A percentile compares a stretch with the other conserved stretches of the same genome.
Conservation (phyloP, 2,329 filamentous ascomycete species). For the Penicillium sp. region DNA sequence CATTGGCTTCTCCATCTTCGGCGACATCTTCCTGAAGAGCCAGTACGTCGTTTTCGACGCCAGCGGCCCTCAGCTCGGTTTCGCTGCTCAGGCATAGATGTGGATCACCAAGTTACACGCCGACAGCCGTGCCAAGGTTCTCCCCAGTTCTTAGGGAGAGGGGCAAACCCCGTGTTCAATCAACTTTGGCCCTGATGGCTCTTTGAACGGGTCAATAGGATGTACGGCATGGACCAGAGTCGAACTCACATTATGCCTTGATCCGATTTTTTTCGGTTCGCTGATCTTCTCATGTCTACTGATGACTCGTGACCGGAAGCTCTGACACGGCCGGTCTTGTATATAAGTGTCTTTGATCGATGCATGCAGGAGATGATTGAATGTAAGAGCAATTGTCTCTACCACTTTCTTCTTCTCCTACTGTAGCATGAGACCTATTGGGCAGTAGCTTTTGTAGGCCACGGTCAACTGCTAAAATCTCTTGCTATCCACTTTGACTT, state of each 20-base stretch:
- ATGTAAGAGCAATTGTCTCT: conserved; percentile 7
- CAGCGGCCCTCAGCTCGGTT: conserved; percentile 43
- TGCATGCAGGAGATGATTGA: conserved; percentile 12
- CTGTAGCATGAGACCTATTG: too few species aligned
- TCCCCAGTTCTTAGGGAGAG: too few species aligned
- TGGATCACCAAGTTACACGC: too few species aligned
- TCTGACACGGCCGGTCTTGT: conserved; percentile 15
- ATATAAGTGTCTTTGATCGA: conserved; percentile 13
- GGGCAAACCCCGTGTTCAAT: too few species aligned
- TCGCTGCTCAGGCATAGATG: conserved; percentile 38
- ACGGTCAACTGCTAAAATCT: too few species aligned
- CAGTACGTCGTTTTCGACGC: conserved; percentile 68
- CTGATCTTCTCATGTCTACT: background rate
- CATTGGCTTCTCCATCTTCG: conserved; percentile 63
- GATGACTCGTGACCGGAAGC: conserved; percentile 4
- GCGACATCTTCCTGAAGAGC: conserved; percentile 73
- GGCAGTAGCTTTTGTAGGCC: too few species aligned
- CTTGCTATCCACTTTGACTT: background rate
- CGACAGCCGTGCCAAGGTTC: too few species aligned
- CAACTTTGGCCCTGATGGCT: too few species aligned
- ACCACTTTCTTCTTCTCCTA: background rate
- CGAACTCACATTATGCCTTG: too few species aligned
- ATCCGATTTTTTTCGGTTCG: too few species aligned
- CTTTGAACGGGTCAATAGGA: too few species aligned
- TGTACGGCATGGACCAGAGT: too few species aligned